Conservation (phyloP, 2,329 filamentous ascomycete species). For the Calonectria fujianensis region DNA sequence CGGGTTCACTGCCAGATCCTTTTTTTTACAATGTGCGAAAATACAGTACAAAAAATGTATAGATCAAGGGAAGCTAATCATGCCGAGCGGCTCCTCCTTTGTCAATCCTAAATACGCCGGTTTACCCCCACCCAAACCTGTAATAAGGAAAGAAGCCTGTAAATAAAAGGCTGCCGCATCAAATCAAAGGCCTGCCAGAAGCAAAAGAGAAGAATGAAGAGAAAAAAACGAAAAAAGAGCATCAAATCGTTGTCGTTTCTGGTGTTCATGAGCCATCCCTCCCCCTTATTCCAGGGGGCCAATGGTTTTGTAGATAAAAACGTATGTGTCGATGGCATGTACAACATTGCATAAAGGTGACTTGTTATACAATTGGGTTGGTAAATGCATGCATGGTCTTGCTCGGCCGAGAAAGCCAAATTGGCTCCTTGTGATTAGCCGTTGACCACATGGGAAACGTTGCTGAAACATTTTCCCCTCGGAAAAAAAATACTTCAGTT, state of each 20-base stretch:
- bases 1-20: not conserved
- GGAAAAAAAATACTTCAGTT: not conserved
- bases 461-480: conserved; percentile 11
- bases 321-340: conserved; percentile 23
- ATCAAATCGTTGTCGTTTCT: conserved; percentile 19
- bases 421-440: not conserved
- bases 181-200: conserved; percentile 18
- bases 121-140: not conserved
- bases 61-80: conserved; percentile 1
- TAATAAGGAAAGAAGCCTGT: conserved; percentile 8
- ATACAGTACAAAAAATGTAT: not conserved
- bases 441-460: conserved; percentile 7
- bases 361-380: conserved; percentile 24
- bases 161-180: not conserved
- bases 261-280: conserved; percentile 8
- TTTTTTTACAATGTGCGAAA: not conserved
- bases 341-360: not conserved
- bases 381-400: not conserved
- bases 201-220: not conserved
- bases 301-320: conserved; percentile 1
- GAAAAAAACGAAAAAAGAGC: conserved; percentile 8
- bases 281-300: not conserved
- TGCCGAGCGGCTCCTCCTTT: conserved; percentile 3
- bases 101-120: conserved; percentile 1
- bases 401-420: not conserved